Percentiles rank a stretch among this genome's conserved stretches.
These are phyloP conservation scores for Saccharomycopsis oosterbeekiorum DNA, from an alignment of 805 yeast genomes.

Conservation along the genomic window DNA sequence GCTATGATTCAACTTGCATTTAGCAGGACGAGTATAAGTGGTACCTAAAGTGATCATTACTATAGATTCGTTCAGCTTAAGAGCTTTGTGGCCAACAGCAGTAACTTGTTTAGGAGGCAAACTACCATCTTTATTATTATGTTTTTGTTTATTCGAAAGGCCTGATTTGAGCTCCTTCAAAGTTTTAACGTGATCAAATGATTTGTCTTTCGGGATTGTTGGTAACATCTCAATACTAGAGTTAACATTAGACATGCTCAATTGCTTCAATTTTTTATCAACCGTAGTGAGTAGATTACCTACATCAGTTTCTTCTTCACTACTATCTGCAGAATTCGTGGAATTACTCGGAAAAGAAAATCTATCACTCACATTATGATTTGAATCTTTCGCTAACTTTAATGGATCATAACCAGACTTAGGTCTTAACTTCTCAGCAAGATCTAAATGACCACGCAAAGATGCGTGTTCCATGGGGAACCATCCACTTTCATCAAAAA, in stretches of 20 bases:
- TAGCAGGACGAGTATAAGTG: conserved; percentile 27
- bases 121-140: conserved; percentile 8
- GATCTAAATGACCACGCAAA: conserved; percentile 71
- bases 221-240: conserved; percentile 22
- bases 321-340: neutral
- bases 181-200: neutral
- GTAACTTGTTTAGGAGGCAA: conserved; percentile 41
- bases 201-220: neutral
- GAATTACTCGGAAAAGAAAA: neutral
- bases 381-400: conserved; percentile 11
- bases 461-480: conserved; percentile 96
- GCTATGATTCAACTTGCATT: neutral
- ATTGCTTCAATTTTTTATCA: neutral
- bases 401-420: conserved; percentile 29
- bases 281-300: neutral
- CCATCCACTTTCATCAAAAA: conserved; percentile 85
- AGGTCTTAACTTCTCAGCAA: conserved; percentile 56
- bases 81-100: conserved; percentile 76
- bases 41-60: conserved; percentile 81
- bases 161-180: neutral
- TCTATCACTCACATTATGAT: conserved; percentile 14
- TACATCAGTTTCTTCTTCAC: neutral
- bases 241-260: conserved; percentile 6
- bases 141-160: neutral
- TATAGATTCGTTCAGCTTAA: conserved; percentile 54